phyloP scores from a whole-genome alignment of 75 land plant genomes.

The Ceratopteris richardii region DNA sequence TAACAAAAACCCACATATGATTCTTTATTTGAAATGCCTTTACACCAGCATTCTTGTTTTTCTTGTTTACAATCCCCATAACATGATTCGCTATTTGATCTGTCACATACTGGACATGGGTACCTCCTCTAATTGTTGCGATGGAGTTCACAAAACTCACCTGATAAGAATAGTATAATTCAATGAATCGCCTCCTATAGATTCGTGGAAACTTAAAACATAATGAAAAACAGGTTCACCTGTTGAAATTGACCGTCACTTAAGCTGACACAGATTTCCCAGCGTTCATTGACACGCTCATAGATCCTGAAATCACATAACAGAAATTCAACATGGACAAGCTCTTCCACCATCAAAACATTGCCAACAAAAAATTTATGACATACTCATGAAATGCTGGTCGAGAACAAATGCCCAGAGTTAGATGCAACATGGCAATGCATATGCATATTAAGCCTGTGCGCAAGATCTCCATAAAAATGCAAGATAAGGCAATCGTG shows the following conservation, averaged over 20 bases:
- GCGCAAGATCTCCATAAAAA: too few species aligned
- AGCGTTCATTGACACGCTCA: slow-evolving; percentile 76
- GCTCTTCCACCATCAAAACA: too few species aligned
- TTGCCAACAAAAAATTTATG: too few species aligned
- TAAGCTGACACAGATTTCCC: slow-evolving; percentile 82
- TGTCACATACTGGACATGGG: slow-evolving; percentile 80
- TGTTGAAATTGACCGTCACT: slow-evolving; percentile 99
- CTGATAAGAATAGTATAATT: slow-evolving; percentile 37
- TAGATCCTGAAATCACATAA: slow-evolving; percentile 29
- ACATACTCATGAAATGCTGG: too few species aligned
- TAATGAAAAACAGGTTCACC: slow-evolving; percentile 38
- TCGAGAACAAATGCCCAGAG: too few species aligned
- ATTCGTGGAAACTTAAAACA: too few species aligned
- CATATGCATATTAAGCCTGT: too few species aligned
- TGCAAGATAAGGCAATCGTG: too few species aligned
- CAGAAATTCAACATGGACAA: too few species aligned
- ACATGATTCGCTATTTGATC: slow-evolving; percentile 67
- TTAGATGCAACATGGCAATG: too few species aligned
- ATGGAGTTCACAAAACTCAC: slow-evolving; percentile 97
- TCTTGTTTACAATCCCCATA: slow-evolving; percentile 65
- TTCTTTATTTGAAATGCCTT: slow-evolving; percentile 76
- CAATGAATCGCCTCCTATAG: too few species aligned
- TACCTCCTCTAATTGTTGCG: slow-evolving; percentile 90
- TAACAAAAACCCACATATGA: slow-evolving; percentile 98
- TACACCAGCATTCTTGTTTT: slow-evolving; percentile 75